These are phyloP conservation scores for Niveomyces coronatus DNA, from an alignment of 2,329 filamentous ascomycete species.

Conservation along the genomic window DNA sequence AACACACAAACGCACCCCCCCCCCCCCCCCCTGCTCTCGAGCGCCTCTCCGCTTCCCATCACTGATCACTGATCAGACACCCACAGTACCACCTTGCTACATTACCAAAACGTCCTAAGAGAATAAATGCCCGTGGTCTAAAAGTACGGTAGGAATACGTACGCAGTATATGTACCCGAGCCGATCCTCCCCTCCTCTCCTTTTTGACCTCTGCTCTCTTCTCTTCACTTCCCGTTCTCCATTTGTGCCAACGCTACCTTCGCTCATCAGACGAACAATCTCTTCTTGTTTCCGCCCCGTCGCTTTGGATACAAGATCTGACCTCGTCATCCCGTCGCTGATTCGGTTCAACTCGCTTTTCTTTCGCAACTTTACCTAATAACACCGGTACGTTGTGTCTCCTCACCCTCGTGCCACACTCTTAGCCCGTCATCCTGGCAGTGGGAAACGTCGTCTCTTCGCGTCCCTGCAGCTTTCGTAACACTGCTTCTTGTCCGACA, in stretches of 20 bases:
- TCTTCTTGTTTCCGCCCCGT: conserved; percentile 7
- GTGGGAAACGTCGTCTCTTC: too few relatives aligned
- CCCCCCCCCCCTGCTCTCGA: too few relatives aligned
- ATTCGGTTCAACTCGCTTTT: conserved; percentile 1
- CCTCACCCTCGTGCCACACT: neutral
- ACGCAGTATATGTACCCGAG: conserved; percentile 8
- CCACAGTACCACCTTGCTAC: too few relatives aligned
- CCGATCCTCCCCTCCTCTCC: conserved; percentile 1
- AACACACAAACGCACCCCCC: too few relatives aligned
- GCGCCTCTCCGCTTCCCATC: too few relatives aligned
- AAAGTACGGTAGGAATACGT: too few relatives aligned
- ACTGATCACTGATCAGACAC: too few relatives aligned
- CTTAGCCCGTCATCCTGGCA: too few relatives aligned
- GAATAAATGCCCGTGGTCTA: too few relatives aligned
- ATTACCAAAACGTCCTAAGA: too few relatives aligned
- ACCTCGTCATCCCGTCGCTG: conserved; percentile 7
- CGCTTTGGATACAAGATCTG: conserved; percentile 6
- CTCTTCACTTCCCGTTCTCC: conserved; percentile 1
- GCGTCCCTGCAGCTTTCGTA: neutral
- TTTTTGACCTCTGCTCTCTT: neutral
- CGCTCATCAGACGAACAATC: conserved; percentile 4
- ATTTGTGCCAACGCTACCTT: conserved; percentile 1
- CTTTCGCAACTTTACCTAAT: conserved; percentile 8
- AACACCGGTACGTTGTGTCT: conserved; percentile 1
- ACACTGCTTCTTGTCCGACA: too few relatives aligned